Evolutionary conservation across 2,329 filamentous ascomycete species (phyloP).

Genomic region (Fusarium dimerum): DNA sequence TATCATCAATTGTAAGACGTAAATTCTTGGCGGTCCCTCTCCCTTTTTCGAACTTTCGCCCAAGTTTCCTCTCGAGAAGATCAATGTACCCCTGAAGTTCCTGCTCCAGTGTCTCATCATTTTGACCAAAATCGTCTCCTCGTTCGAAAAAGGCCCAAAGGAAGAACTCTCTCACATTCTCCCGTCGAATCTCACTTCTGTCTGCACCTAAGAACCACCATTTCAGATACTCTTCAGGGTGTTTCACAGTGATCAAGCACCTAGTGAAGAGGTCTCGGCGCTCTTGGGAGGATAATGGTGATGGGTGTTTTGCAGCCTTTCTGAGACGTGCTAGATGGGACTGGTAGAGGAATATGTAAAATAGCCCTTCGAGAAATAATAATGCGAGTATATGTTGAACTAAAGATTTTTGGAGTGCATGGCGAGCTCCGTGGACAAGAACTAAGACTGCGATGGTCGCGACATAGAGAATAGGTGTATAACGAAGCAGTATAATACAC

Average conservation of each 20-base stretch:
- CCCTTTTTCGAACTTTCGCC: constrained; percentile 52
- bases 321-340: constrained; percentile 44
- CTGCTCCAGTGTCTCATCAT: constrained; percentile 35
- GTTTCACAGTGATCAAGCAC: constrained; percentile 55
- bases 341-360: constrained; percentile 43
- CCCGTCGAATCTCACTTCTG: constrained; percentile 57
- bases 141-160: constrained; percentile 67
- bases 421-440: constrained; percentile 17
- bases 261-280: constrained; percentile 57
- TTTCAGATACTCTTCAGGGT: constrained; percentile 57
- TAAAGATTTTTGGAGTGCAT: constrained; percentile 10
- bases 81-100: constrained; percentile 51
- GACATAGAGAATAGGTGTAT: constrained; percentile 44
- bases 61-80: constrained; percentile 55
- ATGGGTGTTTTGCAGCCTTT: constrained; percentile 42
- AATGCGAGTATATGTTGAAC: constrained; percentile 29
- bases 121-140: constrained; percentile 26
- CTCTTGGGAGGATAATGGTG: constrained; percentile 44
- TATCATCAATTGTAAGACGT: constrained; percentile 65
- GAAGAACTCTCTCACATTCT: constrained; percentile 69
- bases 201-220: constrained; percentile 68
- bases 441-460: constrained; percentile 30
- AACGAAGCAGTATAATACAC: constrained; percentile 45
- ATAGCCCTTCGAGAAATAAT: constrained; percentile 43
- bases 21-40: constrained; percentile 57